Percentiles rank a stretch among this genome's conserved stretches.
Evolutionary conservation across 2,329 filamentous ascomycete species (phyloP).

Genomic region (Daldinia sp.): DNA sequence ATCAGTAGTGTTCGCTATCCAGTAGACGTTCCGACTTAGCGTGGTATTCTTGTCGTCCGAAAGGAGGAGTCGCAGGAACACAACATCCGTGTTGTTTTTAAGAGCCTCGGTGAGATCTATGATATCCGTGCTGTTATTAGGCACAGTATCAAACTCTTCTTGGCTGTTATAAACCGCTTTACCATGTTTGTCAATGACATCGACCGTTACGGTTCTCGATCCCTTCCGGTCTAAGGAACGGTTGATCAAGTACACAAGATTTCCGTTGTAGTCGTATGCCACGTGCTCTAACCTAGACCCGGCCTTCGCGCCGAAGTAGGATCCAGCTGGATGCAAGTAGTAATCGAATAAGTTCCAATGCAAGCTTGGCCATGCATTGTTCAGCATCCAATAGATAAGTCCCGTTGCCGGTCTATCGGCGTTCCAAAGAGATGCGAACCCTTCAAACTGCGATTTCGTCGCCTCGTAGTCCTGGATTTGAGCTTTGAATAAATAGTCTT

Average conservation of each 20-base stretch:
- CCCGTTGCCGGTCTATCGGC: constrained; percentile 63
- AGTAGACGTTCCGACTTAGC: constrained; percentile 68
- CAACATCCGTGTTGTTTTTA: constrained; percentile 51
- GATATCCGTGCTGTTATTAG: constrained; percentile 55
- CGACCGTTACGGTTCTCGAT: constrained; percentile 54
- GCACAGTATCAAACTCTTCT: constrained; percentile 48
- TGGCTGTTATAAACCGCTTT: constrained; percentile 49
- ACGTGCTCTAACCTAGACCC: constrained; percentile 61
- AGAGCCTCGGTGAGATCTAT: constrained; percentile 46
- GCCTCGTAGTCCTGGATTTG: constrained; percentile 73
- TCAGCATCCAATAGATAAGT: constrained; percentile 73
- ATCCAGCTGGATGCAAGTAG: constrained; percentile 65
- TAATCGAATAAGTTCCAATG: constrained; percentile 73
- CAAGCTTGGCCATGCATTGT: constrained; percentile 69
- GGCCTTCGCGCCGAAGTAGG: constrained; percentile 67
- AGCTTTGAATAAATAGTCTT: constrained; percentile 66
- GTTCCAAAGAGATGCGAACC: constrained; percentile 60
- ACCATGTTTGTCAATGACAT: constrained; percentile 60
- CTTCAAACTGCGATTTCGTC: constrained; percentile 67
- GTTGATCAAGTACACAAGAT: constrained; percentile 62
- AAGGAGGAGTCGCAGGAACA: constrained; percentile 61
- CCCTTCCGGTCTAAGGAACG: constrained; percentile 54
- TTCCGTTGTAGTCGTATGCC: constrained; percentile 60
- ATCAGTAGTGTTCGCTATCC: constrained; percentile 59
- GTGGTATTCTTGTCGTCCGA: constrained; percentile 43